Conservation (phyloP, 768 basidiomycete species). For the Lanmaoa rubissima region DNA sequence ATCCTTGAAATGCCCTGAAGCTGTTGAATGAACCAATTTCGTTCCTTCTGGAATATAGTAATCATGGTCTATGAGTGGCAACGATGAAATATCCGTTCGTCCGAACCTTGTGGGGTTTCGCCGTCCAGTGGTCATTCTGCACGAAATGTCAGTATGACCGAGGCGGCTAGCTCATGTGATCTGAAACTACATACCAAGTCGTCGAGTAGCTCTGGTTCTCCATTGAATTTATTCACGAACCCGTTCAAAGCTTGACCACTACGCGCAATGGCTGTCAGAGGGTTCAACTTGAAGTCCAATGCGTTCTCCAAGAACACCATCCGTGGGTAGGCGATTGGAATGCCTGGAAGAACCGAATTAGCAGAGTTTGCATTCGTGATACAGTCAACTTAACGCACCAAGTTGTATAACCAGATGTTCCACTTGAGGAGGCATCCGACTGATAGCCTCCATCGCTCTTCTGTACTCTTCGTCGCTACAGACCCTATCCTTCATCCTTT, state of each 20-base stretch:
- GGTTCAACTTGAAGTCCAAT: conserved; percentile 81
- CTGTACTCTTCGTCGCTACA: conserved; percentile 74
- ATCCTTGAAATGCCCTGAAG: conserved; percentile 68
- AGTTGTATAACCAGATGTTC: conserved; percentile 85
- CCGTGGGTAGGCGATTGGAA: conserved; percentile 90
- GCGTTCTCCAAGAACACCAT: conserved; percentile 85
- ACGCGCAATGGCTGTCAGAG: conserved; percentile 72
- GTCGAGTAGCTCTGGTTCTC: conserved; percentile 90
- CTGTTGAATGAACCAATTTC: conserved; percentile 83
- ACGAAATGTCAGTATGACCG: conserved; percentile 47
- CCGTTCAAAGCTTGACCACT: conserved; percentile 68
- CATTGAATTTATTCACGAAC: conserved; percentile 88
- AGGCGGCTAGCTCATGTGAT: conserved; percentile 25
- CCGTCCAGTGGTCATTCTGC: conserved; percentile 92
- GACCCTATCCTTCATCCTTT: conserved; percentile 78
- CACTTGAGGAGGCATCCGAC: conserved; percentile 57
- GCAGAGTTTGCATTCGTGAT: not conserved
- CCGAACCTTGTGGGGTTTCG: conserved; percentile 69
- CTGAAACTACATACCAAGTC: conserved; percentile 61
- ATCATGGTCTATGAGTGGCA: not conserved
- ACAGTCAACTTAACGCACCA: conserved; percentile 40
- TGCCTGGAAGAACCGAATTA: conserved; percentile 39
- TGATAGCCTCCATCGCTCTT: conserved; percentile 64
- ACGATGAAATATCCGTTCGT: not conserved
- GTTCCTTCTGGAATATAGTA: conserved; percentile 60